Evolutionary conservation across 805 yeast genomes (phyloP).

Genomic region (Candida rishiriensis): DNA sequence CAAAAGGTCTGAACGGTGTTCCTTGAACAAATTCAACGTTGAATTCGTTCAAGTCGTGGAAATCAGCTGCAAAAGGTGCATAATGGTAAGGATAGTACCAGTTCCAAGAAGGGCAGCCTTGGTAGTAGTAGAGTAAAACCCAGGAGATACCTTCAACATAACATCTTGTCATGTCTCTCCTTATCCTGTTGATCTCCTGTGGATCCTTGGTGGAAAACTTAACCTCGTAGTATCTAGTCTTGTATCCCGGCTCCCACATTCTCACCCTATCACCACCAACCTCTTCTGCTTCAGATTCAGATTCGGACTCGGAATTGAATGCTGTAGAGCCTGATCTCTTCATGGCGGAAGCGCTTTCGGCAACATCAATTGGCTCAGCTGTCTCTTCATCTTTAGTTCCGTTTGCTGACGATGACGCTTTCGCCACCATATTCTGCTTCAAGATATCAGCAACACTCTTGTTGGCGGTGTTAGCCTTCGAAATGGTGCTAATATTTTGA

Average conservation of each 20-base stretch:
- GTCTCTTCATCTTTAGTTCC: conserved; percentile 21
- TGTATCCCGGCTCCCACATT: conserved; percentile 85
- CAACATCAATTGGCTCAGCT: conserved; percentile 26
- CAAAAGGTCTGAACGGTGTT: conserved; percentile 83
- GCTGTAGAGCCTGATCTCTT: conserved; percentile 20
- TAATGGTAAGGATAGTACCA: conserved; percentile 98
- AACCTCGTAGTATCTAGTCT: conserved; percentile 68
- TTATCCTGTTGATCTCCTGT: conserved; percentile 49
- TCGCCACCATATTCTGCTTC: conserved; percentile 32
- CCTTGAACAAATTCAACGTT: conserved; percentile 61
- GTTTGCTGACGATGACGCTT: conserved; percentile 14
- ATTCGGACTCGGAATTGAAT: conserved; percentile 25
- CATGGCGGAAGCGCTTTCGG: conserved; percentile 15
- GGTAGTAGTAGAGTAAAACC: conserved; percentile 90
- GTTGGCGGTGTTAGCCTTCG: conserved; percentile 69
- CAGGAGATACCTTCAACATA: conserved; percentile 97
- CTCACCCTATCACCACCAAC: conserved; percentile 52
- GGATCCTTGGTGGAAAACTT: conserved; percentile 62
- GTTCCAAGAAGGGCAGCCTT: conserved; percentile 97
- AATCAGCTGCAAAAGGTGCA: conserved; percentile 96
- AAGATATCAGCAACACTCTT: conserved; percentile 62
- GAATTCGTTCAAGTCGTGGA: conserved; percentile 48
- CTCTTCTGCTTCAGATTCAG: conserved; percentile 32
- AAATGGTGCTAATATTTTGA: conserved; percentile 53
- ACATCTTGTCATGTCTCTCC: conserved; percentile 57